Base-by-base conservation (phyloP, 805 yeast genomes). In the Pichia cephalocereana region DNA sequence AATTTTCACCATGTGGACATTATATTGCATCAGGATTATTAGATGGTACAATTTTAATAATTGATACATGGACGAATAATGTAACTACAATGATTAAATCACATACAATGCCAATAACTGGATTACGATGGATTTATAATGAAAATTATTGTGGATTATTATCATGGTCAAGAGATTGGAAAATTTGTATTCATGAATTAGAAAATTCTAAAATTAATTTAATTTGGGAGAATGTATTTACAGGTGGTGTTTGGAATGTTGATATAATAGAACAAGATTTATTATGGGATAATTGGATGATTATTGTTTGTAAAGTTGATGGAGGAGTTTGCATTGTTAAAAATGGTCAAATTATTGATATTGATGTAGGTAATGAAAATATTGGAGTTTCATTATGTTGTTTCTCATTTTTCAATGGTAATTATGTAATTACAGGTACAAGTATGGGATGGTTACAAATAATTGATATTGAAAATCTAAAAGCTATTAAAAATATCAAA, bases 81-180 rank as follows among this genome's bases (percentile, higher is more conserved):
- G 75, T 80, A 2, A 69, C 87, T 7, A 72, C 76, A 3, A 71
- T 74, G 11, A 66, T 85, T 31, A 69, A 74, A 31, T 81, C 83
- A 6, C 97, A 91, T 59, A 73, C 79, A 1, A 68, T 88, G 41
- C 76, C 90, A 1, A 74, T 91, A 28, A 86, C 88, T 28, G 80
- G 90, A 1, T 48, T 84, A 17, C 68, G 76, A 50, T 90, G 96
- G 97, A 40, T 45, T 15, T 50, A 46, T 40, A 30, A 32, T n/a
- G 49, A 51, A 82, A 34, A 19, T 0, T 63, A 75, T 56, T 34
- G 76, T 56, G 53, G 50, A 18, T 56, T 90, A 2, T 66, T 90
- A 4, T 72, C 86, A 4, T 70, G 88, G 14, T 79, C 90, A 0
- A 78, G 88, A 56, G 97, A 91, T 62, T 89, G 96, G 93, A 74